These are phyloP conservation scores for Nemania sp. DNA, from an alignment of 2,329 filamentous ascomycete genomes.

Conservation along the genomic window DNA sequence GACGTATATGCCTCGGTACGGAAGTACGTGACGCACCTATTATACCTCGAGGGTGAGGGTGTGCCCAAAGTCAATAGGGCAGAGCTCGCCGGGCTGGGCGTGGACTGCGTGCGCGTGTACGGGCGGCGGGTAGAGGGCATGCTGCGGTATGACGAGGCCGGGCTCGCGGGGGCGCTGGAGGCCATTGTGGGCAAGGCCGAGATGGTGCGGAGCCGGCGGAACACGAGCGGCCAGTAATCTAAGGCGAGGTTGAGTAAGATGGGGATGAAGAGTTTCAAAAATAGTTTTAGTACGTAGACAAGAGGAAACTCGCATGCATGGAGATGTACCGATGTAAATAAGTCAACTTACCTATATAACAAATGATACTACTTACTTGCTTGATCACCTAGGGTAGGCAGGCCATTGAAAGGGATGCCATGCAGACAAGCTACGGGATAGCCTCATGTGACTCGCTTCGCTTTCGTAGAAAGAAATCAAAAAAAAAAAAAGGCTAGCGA, in stretches of 20 bases:
- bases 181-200: slow-evolving; percentile 75
- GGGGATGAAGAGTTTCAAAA: not conserved
- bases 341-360: no score
- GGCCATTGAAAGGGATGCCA: not conserved
- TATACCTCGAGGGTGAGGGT: slow-evolving; percentile 79
- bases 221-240: slow-evolving; percentile 54
- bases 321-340: no score
- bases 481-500: not conserved
- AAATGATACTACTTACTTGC: no score
- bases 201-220: slow-evolving; percentile 57
- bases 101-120: slow-evolving; percentile 82
- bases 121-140: slow-evolving; percentile 70
- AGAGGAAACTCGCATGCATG: no score
- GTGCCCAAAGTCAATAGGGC: slow-evolving; percentile 78
- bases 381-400: no score
- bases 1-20: slow-evolving; percentile 56
- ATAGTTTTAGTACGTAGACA: no score
- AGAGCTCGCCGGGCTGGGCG: slow-evolving; percentile 73
- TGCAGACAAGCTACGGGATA: not conserved
- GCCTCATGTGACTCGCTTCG: no score
- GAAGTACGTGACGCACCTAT: slow-evolving; percentile 83
- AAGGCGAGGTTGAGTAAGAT: not conserved
- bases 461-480: no score
- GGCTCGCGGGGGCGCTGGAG: slow-evolving; percentile 79
- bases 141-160: slow-evolving; percentile 80